Evolutionary conservation across 2,329 filamentous ascomycete genomes (phyloP).

Genomic region (Delphinella strobiligena): DNA sequence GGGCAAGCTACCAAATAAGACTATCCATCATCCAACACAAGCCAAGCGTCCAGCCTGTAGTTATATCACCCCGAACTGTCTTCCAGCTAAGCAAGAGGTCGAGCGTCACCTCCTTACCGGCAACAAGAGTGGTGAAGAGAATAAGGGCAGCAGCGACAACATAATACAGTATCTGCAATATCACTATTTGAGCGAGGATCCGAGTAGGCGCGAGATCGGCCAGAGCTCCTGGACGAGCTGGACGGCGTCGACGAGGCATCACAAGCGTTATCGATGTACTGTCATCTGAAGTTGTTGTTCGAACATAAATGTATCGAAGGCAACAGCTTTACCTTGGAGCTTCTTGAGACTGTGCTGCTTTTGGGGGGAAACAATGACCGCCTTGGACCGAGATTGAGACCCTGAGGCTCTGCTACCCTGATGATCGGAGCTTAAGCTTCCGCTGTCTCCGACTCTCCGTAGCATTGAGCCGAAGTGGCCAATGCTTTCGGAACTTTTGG

Average conservation of each 20-base stretch:
- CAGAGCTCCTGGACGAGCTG: conserved; percentile 52
- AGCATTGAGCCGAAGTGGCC: no score
- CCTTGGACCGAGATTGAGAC: no score
- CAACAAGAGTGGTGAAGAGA: conserved; percentile 55
- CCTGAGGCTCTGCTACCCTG: no score
- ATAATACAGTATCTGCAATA: conserved; percentile 56
- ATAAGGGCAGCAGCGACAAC: conserved; percentile 48
- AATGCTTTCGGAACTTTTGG: no score
- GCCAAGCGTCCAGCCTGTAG: conserved; percentile 56
- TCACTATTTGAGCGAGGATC: conserved; percentile 53
- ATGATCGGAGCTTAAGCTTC: no score
- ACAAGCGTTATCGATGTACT: background rate
- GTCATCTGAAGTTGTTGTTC: no score
- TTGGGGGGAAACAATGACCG: no score
- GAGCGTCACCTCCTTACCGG: conserved; percentile 46
- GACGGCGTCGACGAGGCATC: conserved; percentile 48
- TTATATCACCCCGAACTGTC: conserved; percentile 53
- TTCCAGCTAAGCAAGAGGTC: conserved; percentile 53
- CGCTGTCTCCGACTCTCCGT: no score
- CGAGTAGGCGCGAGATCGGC: conserved; percentile 54
- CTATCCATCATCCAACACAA: conserved; percentile 57
- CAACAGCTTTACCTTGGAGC: no score
- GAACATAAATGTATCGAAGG: no score
- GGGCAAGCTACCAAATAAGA: conserved; percentile 44
- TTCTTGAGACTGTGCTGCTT: no score